Percentiles rank a stretch among this genome's conserved stretches.
Evolutionary conservation across 2,329 filamentous ascomycete species (phyloP).

Genomic region (Blumeria graminis): DNA sequence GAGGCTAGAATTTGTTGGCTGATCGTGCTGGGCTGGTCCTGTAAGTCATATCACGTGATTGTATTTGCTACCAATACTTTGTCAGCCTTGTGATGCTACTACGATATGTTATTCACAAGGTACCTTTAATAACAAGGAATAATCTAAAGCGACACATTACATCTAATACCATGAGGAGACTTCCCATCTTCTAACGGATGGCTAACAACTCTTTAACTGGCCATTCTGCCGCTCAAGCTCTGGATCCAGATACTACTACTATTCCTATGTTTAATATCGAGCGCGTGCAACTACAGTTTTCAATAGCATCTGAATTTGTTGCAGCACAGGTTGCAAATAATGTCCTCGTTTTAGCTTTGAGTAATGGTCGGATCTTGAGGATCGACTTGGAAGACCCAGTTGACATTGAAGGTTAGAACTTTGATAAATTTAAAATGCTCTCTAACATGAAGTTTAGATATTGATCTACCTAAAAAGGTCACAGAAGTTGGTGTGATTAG

Average conservation of each 20-base stretch:
- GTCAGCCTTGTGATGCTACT: too few relatives aligned
- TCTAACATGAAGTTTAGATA: constrained; percentile 33
- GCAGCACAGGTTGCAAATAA: constrained; percentile 95
- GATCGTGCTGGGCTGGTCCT: too few relatives aligned
- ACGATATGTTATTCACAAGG: too few relatives aligned
- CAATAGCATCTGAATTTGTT: constrained; percentile 83
- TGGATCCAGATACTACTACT: constrained; percentile 24
- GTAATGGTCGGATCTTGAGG: constrained; percentile 73
- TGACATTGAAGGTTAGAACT: constrained; percentile 60
- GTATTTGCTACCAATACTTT: too few relatives aligned
- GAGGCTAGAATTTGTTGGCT: too few relatives aligned
- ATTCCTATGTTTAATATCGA: constrained; percentile 90
- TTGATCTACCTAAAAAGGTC: constrained; percentile 83
- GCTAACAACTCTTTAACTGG: constrained; percentile 46
- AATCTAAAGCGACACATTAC: too few relatives aligned
- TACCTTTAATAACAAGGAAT: too few relatives aligned
- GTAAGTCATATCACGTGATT: too few relatives aligned
- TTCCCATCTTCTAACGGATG: constrained; percentile 23
- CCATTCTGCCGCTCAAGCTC: constrained; percentile 28
- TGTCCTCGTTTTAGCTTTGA: constrained; percentile 75
- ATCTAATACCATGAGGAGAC: constrained; percentile 11
- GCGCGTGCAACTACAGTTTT: constrained; percentile 79
- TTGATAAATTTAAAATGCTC: neutral
- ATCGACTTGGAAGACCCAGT: constrained; percentile 86
- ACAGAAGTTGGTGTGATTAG: constrained; percentile 80